Evolutionary conservation across 202 grass and related monocot species (phyloP).

Genomic region (Dendrocalamus latiflorus): DNA sequence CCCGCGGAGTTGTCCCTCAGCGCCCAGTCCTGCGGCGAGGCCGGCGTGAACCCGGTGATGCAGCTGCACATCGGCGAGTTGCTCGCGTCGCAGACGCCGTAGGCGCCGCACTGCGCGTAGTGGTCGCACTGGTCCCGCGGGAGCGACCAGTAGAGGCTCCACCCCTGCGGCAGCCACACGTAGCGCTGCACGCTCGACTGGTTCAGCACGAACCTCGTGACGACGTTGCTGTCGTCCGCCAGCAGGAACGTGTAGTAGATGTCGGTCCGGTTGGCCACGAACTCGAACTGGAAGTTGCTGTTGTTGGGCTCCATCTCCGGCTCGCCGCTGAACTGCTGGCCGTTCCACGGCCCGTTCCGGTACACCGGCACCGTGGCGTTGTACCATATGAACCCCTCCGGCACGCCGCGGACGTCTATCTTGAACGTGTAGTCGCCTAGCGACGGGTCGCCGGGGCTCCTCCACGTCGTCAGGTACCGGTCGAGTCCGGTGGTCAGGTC

Average conservation of each 20-base stretch:
- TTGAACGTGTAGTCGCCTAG: slow-evolving; percentile 39
- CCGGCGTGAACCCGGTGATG: slow-evolving; percentile 52
- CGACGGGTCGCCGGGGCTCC: slow-evolving; percentile 42
- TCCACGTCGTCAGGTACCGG: slow-evolving; percentile 56
- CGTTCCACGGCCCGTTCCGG: slow-evolving; percentile 82
- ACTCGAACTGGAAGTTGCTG: too few relatives aligned
- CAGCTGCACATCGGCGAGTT: slow-evolving; percentile 28
- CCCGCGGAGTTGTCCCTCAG: slow-evolving; percentile 37
- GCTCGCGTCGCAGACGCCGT: slow-evolving; percentile 43
- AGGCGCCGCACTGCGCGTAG: slow-evolving; percentile 47
- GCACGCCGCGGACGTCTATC: too few relatives aligned
- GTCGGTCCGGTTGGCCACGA: too few relatives aligned
- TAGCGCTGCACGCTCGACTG: too few relatives aligned
- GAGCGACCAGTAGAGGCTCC: slow-evolving; percentile 57
- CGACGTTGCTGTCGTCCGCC: too few relatives aligned
- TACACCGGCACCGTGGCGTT: too few relatives aligned
- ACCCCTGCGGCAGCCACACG: slow-evolving; percentile 42
- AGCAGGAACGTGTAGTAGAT: too few relatives aligned
- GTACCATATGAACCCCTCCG: too few relatives aligned
- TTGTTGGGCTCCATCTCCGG: too few relatives aligned
- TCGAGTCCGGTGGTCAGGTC: slow-evolving; percentile 33
- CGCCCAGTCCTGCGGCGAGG: slow-evolving; percentile 37
- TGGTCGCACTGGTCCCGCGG: slow-evolving; percentile 54
- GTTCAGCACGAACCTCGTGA: too few relatives aligned
- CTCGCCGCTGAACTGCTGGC: slow-evolving; percentile 53